Base-by-base conservation (phyloP, 2,329 filamentous ascomycete species). In the Talaromyces sp. region DNA sequence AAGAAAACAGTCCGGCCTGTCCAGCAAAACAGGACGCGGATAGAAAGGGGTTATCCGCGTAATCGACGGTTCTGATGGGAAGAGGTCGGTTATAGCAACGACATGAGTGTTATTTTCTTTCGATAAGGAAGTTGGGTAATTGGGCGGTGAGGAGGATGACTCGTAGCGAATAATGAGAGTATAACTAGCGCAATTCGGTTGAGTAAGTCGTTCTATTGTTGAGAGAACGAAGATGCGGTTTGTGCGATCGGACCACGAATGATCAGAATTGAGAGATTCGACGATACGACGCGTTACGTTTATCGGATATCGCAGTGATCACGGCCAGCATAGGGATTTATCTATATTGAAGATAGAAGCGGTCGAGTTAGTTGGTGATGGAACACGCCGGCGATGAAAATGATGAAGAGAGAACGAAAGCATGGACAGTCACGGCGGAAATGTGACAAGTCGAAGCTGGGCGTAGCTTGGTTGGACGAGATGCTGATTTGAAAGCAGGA, bases 401-500 rank as follows among this genome's bases (percentile, higher is more conserved):
- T 33, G 2, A 48, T 21, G 45, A 28, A 4, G 8, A 35, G 19
- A 21, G 40, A 46, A 54, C 40, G 51, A 41, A 56, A 57, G 21
- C 36, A 25, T 22, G 41, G 52, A 39, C 40, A 39, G 50, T 56
- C 19, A 36, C 37, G 3, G 37, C 33, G 33, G n/a, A 45, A 53
- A 56, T 35, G 40, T 41, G 52, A 57, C 53, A 59, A 48, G 45
- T 61, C 55, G 43, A 37, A 35, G 52, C 53, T 35, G 54, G 36
- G 7, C 17, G 45, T 21, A 21, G 28, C 45, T 48, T 48, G 25
- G 19, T 48, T 9, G 45, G 28, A 19, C 17, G 43, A 31, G 28
- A 17, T 28, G 22, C 43, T 48, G 45, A 33, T 48, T 35, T 48
- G 45, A 48, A 17, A 31, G 53, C 40, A 45, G 21, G 39, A 58